A percentile compares a stretch with the other conserved stretches of the same genome.
These are phyloP conservation scores for Sporothrix schenckii DNA, from an alignment of 2,329 filamentous ascomycete genomes.

Conservation along the genomic window DNA sequence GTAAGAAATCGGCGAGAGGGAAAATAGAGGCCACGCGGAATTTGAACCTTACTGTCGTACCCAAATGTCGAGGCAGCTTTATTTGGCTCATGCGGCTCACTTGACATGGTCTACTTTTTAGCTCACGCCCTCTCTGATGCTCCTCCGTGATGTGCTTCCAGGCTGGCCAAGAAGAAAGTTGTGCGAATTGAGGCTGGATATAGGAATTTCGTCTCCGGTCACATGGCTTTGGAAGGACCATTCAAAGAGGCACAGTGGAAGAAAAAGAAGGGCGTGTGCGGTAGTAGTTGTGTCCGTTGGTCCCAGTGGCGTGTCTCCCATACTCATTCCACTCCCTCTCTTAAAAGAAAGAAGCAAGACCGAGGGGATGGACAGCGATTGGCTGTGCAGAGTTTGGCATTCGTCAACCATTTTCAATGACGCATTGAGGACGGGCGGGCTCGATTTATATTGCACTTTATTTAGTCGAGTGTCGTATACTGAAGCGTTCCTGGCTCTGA, in stretches of 20 bases:
- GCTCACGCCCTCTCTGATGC: not conserved
- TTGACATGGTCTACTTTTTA: not conserved
- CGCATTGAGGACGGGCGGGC: not conserved
- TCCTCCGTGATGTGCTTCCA: not conserved
- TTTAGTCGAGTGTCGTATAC: not conserved
- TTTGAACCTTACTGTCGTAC: not conserved
- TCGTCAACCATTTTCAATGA: not conserved
- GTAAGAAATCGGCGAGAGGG: not conserved
- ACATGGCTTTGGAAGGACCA: not conserved
- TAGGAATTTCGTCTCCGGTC: not conserved
- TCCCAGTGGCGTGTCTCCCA: not conserved
- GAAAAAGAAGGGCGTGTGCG: not conserved
- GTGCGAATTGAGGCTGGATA: not conserved
- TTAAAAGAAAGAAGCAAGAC: not conserved
- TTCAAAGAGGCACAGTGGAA: slow-evolving; percentile 1
- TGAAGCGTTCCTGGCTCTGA: slow-evolving; percentile 14
- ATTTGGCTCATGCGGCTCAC: not conserved
- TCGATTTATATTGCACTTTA: slow-evolving; percentile 3
- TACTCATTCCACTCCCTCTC: not conserved
- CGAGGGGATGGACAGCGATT: not conserved
- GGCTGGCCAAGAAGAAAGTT: not conserved
- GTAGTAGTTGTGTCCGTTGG: not conserved
- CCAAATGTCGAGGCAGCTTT: not conserved
- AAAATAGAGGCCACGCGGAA: not conserved
- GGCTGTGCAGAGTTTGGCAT: not conserved